A percentile compares a stretch with the other conserved stretches of the same genome.
These are phyloP conservation scores for Combretum micranthum DNA, from an alignment of 345 rosid species.

Conservation along the genomic window DNA sequence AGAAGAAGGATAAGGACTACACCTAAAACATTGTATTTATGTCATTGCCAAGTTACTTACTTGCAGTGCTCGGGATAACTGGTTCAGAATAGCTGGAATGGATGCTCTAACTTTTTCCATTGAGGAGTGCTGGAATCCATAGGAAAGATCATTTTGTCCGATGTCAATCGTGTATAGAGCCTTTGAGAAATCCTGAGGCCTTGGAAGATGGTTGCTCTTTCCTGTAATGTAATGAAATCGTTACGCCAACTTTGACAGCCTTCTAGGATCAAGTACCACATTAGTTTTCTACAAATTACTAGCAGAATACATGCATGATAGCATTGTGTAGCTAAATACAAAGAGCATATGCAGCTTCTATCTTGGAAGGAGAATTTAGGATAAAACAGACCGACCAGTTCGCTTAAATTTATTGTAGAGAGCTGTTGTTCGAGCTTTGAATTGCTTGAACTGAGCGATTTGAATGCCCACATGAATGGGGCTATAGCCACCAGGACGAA, in stretches of 20 bases:
- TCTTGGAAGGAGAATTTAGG: neutral
- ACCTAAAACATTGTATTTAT: no score
- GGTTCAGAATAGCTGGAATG: constrained; percentile 42
- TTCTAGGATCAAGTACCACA: no score
- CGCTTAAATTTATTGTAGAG: constrained; percentile 27
- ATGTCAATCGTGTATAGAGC: constrained; percentile 65
- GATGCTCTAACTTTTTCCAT: constrained; percentile 41
- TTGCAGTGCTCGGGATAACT: constrained; percentile 39
- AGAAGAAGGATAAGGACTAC: no score
- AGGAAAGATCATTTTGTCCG: constrained; percentile 64
- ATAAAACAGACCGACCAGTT: constrained; percentile 14
- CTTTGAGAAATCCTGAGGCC: constrained; percentile 58
- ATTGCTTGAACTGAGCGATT: constrained; percentile 47
- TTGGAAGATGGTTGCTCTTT: constrained; percentile 38
- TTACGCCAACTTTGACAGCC: no score
- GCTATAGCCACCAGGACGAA: constrained; percentile 51
- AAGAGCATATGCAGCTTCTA: no score
- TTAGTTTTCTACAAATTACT: no score
- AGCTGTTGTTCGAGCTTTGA: constrained; percentile 39
- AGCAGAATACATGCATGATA: no score
- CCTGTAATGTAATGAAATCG: constrained; percentile 2
- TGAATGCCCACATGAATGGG: constrained; percentile 59
- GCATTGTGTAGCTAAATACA: no score
- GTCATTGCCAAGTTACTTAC: constrained; percentile 19
- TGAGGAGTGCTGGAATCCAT: constrained; percentile 37